These are phyloP conservation scores for Friedmanniomyces simplex DNA, from an alignment of 495 filamentous ascomycete species.

Conservation along the genomic window DNA sequence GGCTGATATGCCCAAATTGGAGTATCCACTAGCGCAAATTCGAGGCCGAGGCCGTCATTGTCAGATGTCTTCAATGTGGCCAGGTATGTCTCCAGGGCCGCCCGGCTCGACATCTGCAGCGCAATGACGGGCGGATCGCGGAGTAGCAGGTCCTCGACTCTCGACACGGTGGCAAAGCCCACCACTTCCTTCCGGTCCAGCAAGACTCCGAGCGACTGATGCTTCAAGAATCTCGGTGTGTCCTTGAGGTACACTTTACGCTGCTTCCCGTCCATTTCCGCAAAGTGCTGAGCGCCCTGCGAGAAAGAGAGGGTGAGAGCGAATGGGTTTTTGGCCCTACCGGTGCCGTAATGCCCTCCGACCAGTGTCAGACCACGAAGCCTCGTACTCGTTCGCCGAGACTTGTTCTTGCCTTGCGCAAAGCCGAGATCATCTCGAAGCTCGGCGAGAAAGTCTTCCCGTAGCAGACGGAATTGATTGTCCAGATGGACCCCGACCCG, in stretches of 20 bases:
- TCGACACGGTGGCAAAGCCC: constrained; percentile 52
- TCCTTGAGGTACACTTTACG: constrained; percentile 40
- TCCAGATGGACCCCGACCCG: constrained; percentile 50
- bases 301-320: constrained; percentile 26
- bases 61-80: constrained; percentile 30
- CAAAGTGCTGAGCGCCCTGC: constrained; percentile 38
- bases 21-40: constrained; percentile 51
- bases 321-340: constrained; percentile 7
- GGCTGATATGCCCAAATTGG: constrained; percentile 66
- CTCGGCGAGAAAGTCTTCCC: constrained; percentile 65
- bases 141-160: constrained; percentile 45
- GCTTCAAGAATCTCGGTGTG: constrained; percentile 43
- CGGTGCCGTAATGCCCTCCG: constrained; percentile 19
- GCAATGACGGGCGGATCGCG: constrained; percentile 39
- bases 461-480: constrained; percentile 67
- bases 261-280: constrained; percentile 16
- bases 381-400: not conserved
- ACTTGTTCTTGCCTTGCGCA: constrained; percentile 1
- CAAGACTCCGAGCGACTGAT: constrained; percentile 53
- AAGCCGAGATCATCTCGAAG: constrained; percentile 44
- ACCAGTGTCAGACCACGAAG: not conserved
- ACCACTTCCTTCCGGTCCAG: constrained; percentile 41
- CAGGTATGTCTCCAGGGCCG: constrained; percentile 36
- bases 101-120: constrained; percentile 41
- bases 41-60: no score